These are phyloP conservation scores for Saturnispora hagleri DNA, from an alignment of 805 yeast genomes.

Conservation along the genomic window DNA sequence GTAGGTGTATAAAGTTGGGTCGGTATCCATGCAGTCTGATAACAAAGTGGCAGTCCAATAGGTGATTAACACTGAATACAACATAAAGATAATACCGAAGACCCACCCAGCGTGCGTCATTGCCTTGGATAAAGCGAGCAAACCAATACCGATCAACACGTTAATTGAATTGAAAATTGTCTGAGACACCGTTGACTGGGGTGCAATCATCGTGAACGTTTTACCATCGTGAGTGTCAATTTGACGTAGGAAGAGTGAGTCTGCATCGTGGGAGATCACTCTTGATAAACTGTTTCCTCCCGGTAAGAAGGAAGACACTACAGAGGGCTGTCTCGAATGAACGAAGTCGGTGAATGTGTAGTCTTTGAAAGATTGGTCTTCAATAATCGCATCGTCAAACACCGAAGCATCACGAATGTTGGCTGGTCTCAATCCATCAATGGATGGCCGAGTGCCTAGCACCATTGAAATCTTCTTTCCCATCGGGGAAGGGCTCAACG, in stretches of 20 bases:
- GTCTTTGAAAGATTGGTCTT: conserved; percentile 35
- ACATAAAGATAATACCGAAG: conserved; percentile 50
- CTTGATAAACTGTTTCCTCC: conserved; percentile 13
- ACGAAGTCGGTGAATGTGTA: conserved; percentile 24
- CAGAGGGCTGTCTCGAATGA: conserved; percentile 16
- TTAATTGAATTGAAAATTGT: conserved; percentile 60
- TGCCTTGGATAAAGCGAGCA: conserved; percentile 59
- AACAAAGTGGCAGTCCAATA: conserved; percentile 69
- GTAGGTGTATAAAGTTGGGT: conserved; percentile 72
- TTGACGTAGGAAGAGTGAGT: conserved; percentile 30
- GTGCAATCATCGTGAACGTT: conserved; percentile 61
- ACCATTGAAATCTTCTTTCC: conserved; percentile 61
- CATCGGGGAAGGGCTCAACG: conserved; percentile 52
- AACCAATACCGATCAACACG: conserved; percentile 59
- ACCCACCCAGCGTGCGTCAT: conserved; percentile 57
- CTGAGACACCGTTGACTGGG: conserved; percentile 72
- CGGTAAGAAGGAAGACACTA: conserved; percentile 10
- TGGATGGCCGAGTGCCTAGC: conserved; percentile 17
- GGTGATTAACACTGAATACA: conserved; percentile 56
- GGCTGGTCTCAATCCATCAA: background rate
- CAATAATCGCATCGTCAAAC: conserved; percentile 29
- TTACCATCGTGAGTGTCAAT: conserved; percentile 67
- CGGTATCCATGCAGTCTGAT: conserved; percentile 70
- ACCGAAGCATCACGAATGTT: conserved; percentile 9
- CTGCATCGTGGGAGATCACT: conserved; percentile 20